These are phyloP conservation scores for Ophiostoma sp. DNA, from an alignment of 2,329 filamentous ascomycete genomes.

Conservation along the genomic window DNA sequence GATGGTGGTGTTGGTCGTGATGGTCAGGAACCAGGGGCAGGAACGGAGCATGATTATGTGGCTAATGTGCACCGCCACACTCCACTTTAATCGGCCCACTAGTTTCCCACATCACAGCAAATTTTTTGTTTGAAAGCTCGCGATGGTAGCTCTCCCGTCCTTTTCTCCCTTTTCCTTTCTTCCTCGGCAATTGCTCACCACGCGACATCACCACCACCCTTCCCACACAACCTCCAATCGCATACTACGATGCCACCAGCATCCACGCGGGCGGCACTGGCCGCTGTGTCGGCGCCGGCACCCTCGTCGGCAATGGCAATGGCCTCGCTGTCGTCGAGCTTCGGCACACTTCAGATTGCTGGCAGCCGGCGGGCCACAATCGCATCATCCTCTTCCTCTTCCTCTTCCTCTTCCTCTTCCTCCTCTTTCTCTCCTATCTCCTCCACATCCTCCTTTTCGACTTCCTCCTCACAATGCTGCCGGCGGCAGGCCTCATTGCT, in stretches of 20 bases:
- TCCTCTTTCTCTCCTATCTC: background rate
- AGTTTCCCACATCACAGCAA: background rate
- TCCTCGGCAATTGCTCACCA: slow-evolving; percentile 10
- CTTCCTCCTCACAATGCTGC: background rate
- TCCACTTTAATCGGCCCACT: slow-evolving; percentile 10
- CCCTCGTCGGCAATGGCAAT: slow-evolving; percentile 2
- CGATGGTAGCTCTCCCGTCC: slow-evolving; percentile 1
- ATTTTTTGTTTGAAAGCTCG: slow-evolving; percentile 11
- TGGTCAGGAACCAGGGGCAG: background rate
- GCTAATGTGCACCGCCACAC: slow-evolving; percentile 13
- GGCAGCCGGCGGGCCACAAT: slow-evolving; percentile 4
- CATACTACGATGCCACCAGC: slow-evolving; percentile 1
- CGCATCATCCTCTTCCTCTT: background rate
- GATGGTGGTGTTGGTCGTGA: background rate
- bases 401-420: slow-evolving; percentile 11
- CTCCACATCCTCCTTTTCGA: background rate
- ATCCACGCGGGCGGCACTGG: slow-evolving; percentile 19
- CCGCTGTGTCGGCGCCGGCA: background rate
- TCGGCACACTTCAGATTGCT: slow-evolving; percentile 12
- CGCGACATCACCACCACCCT: slow-evolving; percentile 7
- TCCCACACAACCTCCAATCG: background rate
- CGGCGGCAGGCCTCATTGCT: background rate
- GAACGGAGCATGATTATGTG: background rate
- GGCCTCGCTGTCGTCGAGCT: slow-evolving; percentile 5
- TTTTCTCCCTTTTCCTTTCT: background rate